phyloP scores from a whole-genome alignment of 2,329 filamentous ascomycete genomes.

The Colletotrichum abscissum region DNA sequence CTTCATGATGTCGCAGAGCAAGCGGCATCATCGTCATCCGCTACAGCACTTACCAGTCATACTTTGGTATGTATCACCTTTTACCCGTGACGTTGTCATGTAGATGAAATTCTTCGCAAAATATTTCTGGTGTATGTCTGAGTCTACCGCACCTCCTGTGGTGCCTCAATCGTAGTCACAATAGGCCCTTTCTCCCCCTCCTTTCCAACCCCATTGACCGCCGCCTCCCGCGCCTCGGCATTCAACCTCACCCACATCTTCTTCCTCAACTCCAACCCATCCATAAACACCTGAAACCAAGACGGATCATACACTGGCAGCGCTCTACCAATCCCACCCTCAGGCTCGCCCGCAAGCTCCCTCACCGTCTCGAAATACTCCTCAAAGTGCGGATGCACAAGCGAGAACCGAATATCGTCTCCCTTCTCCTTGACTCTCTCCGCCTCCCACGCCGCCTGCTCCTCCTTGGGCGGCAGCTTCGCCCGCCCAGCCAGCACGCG shows the following conservation, averaged over 20 bases:
- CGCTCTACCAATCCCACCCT: conserved; percentile 53
- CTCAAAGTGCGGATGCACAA: conserved; percentile 71
- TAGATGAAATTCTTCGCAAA: not conserved
- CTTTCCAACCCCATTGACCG: not conserved
- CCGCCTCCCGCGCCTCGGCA: conserved; percentile 34
- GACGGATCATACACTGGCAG: conserved; percentile 56
- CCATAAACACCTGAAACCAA: conserved; percentile 63
- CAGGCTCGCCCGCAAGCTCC: conserved; percentile 58
- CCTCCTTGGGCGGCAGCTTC: conserved; percentile 57
- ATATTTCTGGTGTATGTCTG: not conserved
- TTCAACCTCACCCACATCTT: conserved; percentile 68
- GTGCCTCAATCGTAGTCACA: conserved; percentile 13
- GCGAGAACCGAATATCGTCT: conserved; percentile 66
- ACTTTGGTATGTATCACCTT: not conserved
- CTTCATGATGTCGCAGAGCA: not conserved
- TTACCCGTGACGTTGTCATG: no score
- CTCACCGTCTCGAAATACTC: conserved; percentile 72
- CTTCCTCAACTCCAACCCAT: conserved; percentile 66
- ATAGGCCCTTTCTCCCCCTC: conserved; percentile 4
- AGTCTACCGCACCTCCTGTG: conserved; percentile 7
- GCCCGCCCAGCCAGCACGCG: conserved; percentile 67
- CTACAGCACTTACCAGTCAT: not conserved
- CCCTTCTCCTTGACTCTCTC: conserved; percentile 64
- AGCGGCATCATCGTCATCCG: not conserved
- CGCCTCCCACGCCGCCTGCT: conserved; percentile 67